Evolutionary conservation across 768 basidiomycete species (phyloP), one percentile per base, ranked within the genome.

Genomic region (Xerocomellus intermedius): DNA sequence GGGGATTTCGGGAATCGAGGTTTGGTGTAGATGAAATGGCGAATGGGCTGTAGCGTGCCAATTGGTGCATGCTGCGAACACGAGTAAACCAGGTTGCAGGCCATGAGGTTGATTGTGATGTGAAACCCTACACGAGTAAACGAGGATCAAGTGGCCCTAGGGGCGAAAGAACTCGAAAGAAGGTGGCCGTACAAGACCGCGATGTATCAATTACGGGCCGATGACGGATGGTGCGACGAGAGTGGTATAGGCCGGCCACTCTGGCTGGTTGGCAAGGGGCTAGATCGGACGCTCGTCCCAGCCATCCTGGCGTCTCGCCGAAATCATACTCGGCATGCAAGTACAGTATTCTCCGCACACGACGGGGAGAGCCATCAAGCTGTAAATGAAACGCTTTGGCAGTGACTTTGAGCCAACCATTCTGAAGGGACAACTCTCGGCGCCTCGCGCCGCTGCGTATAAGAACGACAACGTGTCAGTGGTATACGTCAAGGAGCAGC

Each of bases 91-190:
- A 69, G 71, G 71, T 56, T 71, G 69, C 62, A 69, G n/a, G 57
- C 48, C 69, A 71, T 71, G 71, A 72, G 71, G 69, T 64, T 5
- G 57, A 56, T 73, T 67, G 58, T 71, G 69, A 71, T 71, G 69
- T 59, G 62, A 54, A 69, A 69, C 58, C 65, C 61, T 69, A 69
- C 33, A 55, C 58, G 67, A 64, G 57, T 57, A 73, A 73, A 71
- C 71, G 69, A 71, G 69, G 68, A 73, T 69, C 67, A 56, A 58
- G 69, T 71, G 69, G 67, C 69, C 57, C 69, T 70, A 70, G 68
- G 69, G 69, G 68, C 57, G 17, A 63, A 56, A 56, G 64, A 56
- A 66, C 28, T 59, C 39, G 48, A 50, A 55, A 59, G 61, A 69
- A 59, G 37, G 35, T 54, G 58, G 45, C 50, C 62, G 42, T 50